A percentile compares a stretch with the other conserved stretches of the same genome.
phyloP scores from a whole-genome alignment of 352 stramenopile genomes.

The Phytophthora foliorum region DNA sequence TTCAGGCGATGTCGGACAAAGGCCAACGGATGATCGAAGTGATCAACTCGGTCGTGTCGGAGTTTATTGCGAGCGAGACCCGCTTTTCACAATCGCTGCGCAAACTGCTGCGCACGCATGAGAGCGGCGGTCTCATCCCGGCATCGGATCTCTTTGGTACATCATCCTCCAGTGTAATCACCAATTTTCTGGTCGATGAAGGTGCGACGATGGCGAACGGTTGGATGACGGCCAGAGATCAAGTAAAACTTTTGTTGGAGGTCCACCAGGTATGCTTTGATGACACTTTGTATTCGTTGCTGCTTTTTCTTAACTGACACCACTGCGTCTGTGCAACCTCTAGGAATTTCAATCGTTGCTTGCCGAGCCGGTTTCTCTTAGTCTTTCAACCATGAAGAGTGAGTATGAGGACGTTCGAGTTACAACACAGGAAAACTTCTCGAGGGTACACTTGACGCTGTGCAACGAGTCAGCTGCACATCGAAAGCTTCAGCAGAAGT shows the following conservation, averaged over 20 bases:
- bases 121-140: slow-evolving; percentile 36
- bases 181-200: slow-evolving; percentile 53
- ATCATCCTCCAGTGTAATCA: slow-evolving; percentile 31
- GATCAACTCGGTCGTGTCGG: slow-evolving; percentile 60
- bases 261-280: slow-evolving; percentile 58
- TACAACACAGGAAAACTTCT: slow-evolving; percentile 74
- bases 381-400: slow-evolving; percentile 80
- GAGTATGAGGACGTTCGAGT: slow-evolving; percentile 75
- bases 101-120: slow-evolving; percentile 65
- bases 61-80: slow-evolving; percentile 70
- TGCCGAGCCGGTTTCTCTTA: slow-evolving; percentile 75
- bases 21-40: slow-evolving; percentile 66
- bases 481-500: slow-evolving; percentile 69
- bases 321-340: background rate
- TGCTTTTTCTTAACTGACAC: slow-evolving; percentile 1
- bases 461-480: slow-evolving; percentile 56
- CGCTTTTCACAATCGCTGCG: slow-evolving; percentile 61
- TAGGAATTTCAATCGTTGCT: slow-evolving; percentile 85
- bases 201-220: slow-evolving; percentile 60
- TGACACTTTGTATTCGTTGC: background rate
- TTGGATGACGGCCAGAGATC: slow-evolving; percentile 69
- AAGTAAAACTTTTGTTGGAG: slow-evolving; percentile 68
- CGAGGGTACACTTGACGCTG: slow-evolving; percentile 55
- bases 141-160: slow-evolving; percentile 57
- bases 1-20: slow-evolving; percentile 75